Conservation (phyloP, 768 basidiomycete genomes). For the Mycena metata region DNA sequence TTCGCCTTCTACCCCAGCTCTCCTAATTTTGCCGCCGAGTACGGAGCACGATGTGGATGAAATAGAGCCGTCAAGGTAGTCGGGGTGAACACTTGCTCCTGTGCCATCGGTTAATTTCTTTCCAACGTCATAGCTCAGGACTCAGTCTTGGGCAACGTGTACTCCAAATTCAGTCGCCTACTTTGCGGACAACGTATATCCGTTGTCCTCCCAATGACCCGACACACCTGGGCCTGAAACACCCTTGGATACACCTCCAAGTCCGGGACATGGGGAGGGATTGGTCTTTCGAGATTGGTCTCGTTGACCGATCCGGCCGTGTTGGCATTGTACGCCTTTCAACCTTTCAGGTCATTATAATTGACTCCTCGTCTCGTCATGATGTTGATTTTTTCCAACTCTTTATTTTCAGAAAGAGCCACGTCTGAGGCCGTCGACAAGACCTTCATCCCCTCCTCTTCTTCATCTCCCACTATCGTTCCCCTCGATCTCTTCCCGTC, state of each 20-base stretch:
- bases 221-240: slow-evolving; percentile 68
- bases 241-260: slow-evolving; percentile 83
- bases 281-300: slow-evolving; percentile 83
- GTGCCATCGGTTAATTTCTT: slow-evolving; percentile 32
- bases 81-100: slow-evolving; percentile 1
- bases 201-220: slow-evolving; percentile 63
- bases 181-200: slow-evolving; percentile 75
- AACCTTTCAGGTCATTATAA: slow-evolving; percentile 80
- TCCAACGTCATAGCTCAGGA: slow-evolving; percentile 9
- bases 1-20: slow-evolving; percentile 59
- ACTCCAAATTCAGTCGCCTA: slow-evolving; percentile 85
- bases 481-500: slow-evolving; percentile 65
- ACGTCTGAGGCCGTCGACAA: slow-evolving; percentile 56
- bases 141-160: slow-evolving; percentile 71
- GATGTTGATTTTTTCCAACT: slow-evolving; percentile 21
- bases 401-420: slow-evolving; percentile 64
- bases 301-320: slow-evolving; percentile 73
- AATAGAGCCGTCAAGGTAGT: slow-evolving; percentile 46
- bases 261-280: slow-evolving; percentile 75
- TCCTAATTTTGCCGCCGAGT: slow-evolving; percentile 59
- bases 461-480: slow-evolving; percentile 81
- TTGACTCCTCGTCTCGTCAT: neutral
- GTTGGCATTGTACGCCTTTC: slow-evolving; percentile 76
- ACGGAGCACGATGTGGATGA: slow-evolving; percentile 45
- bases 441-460: slow-evolving; percentile 59